Conservation (phyloP, 768 basidiomycete species). For the Zangia roseola region DNA sequence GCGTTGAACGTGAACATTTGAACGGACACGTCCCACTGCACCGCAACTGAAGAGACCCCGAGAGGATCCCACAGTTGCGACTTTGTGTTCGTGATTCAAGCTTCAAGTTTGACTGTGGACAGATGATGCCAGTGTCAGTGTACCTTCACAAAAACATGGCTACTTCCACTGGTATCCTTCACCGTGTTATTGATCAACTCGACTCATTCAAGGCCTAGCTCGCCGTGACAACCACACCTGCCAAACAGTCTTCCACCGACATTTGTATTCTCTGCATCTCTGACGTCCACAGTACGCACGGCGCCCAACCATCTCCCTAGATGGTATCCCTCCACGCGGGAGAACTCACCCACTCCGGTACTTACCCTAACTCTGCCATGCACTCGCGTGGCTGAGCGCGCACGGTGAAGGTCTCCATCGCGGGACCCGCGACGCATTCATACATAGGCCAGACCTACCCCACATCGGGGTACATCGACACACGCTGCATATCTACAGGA, state of each 20-base stretch:
- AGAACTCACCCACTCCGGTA: constrained; percentile 39
- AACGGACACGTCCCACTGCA: too few relatives aligned
- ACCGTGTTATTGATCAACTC: too few relatives aligned
- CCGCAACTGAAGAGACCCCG: too few relatives aligned
- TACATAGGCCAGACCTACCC: constrained; percentile 23
- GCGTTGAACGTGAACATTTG: too few relatives aligned
- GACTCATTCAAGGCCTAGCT: too few relatives aligned
- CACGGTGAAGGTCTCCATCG: constrained; percentile 42
- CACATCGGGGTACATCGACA: constrained; percentile 37
- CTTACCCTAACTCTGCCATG: constrained; percentile 29
- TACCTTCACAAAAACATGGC: too few relatives aligned
- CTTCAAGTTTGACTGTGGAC: too few relatives aligned
- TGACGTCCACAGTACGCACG: constrained; percentile 39
- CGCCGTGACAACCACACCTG: background rate
- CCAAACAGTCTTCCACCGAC: constrained; percentile 5
- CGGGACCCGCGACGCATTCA: constrained; percentile 27
- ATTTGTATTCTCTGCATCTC: constrained; percentile 40
- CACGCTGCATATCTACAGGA: constrained; percentile 36
- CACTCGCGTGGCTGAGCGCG: constrained; percentile 31
- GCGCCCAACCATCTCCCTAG: constrained; percentile 30
- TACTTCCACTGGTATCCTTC: too few relatives aligned
- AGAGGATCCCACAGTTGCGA: too few relatives aligned
- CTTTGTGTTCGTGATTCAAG: too few relatives aligned
- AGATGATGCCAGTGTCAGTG: too few relatives aligned
- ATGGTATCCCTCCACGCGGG: constrained; percentile 43